These are phyloP conservation scores for Penicillium ucsense DNA, from an alignment of 495 filamentous ascomycete genomes.

Conservation along the genomic window DNA sequence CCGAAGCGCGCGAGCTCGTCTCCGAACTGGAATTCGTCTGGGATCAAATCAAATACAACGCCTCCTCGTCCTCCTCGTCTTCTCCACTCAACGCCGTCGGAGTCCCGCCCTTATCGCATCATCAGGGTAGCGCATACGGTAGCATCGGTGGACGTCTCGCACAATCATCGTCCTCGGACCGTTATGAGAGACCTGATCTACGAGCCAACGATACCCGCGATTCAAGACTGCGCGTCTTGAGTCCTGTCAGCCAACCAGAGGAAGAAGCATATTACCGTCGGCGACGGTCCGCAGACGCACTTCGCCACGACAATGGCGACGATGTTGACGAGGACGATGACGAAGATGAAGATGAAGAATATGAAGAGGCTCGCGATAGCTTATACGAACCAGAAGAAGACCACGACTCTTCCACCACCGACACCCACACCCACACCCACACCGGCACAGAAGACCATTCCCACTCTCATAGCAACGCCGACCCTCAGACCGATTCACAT, in stretches of 20 bases:
- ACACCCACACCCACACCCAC: conserved; percentile 6
- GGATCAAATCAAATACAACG: conserved; percentile 90
- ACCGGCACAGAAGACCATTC: conserved; percentile 9
- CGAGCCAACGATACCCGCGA: conserved; percentile 8
- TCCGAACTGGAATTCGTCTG: conserved; percentile 96
- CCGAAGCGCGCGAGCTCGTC: conserved; percentile 79
- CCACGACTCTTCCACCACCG: conserved; percentile 20
- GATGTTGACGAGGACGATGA: conserved; percentile 22
- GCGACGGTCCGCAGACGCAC: conserved; percentile 14
- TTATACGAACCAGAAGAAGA: conserved; percentile 25
- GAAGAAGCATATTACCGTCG: conserved; percentile 45
- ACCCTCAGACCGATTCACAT: conserved; percentile 6
- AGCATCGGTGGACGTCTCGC: conserved; percentile 26
- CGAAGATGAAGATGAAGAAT: conserved; percentile 36
- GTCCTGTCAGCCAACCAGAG: conserved; percentile 73
- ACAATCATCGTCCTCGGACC: conserved; percentile 6
- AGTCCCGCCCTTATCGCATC: conserved; percentile 25
- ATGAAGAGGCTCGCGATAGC: conserved; percentile 15
- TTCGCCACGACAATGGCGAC: conserved; percentile 18
- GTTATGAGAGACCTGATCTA: conserved; percentile 17
- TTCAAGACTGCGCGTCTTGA: conserved; percentile 52
- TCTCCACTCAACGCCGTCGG: conserved; percentile 26
- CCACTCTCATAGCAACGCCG: background rate
- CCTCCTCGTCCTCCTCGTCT: conserved; percentile 50
- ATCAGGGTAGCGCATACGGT: conserved; percentile 22